Percentiles rank a stretch among this genome's conserved stretches.
Evolutionary conservation across 108 stramenopile species (phyloP).

Genomic region (Aurantiochytrium sp.): DNA sequence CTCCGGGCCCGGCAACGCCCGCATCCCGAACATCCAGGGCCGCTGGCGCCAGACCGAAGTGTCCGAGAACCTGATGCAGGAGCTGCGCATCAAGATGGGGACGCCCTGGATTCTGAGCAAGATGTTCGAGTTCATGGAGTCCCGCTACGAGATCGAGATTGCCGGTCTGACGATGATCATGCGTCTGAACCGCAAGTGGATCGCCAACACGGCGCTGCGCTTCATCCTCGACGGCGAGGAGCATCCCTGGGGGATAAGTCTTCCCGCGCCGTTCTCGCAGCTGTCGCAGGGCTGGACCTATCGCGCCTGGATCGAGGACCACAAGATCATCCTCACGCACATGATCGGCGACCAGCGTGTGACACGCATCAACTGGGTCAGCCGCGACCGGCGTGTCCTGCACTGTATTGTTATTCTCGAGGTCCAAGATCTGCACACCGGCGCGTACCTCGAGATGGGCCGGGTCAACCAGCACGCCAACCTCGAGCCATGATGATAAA

Average conservation of each 20-base stretch:
- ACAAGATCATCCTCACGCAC: constrained; percentile 24
- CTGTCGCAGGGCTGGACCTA: constrained; percentile 29
- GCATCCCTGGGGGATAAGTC: constrained; percentile 7
- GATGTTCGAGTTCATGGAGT: constrained; percentile 30
- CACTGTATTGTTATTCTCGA: constrained; percentile 11
- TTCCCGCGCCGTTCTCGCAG: constrained; percentile 2
- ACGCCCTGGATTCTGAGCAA: constrained; percentile 26
- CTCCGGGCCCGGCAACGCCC: not conserved
- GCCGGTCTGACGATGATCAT: not conserved
- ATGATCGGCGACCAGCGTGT: constrained; percentile 14
- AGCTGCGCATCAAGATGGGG: constrained; percentile 3
- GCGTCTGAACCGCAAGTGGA: constrained; percentile 24
- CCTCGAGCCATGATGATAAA: not conserved
- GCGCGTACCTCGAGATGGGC: not conserved
- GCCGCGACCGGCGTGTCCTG: not conserved
- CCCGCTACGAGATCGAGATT: not conserved
- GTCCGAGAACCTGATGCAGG: constrained; percentile 6
- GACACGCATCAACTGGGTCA: constrained; percentile 5
- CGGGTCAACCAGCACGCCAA: constrained; percentile 10
- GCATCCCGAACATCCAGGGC: not conserved
- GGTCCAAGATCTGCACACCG: not conserved
- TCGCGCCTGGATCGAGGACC: constrained; percentile 21
- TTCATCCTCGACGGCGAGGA: not conserved
- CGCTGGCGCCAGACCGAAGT: constrained; percentile 22
- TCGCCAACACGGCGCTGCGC: not conserved